These are phyloP conservation scores for Hymenoscyphus fraxineus DNA, from an alignment of 2,329 filamentous ascomycete species.

Conservation along the genomic window DNA sequence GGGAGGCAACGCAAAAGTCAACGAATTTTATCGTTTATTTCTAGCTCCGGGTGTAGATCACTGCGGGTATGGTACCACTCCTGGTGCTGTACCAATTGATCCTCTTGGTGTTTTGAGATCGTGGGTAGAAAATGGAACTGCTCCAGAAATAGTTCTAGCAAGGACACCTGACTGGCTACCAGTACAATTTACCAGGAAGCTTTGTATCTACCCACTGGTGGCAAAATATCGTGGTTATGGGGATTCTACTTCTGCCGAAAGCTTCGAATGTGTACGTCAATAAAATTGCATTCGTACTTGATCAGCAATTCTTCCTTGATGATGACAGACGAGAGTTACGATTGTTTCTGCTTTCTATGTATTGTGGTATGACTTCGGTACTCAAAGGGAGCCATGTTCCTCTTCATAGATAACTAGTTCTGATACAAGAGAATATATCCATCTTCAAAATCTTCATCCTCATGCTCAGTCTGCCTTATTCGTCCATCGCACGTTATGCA, in stretches of 20 bases:
- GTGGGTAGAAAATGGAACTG: slow-evolving; percentile 34
- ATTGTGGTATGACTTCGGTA: no score
- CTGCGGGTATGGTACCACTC: not conserved
- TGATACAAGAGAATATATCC: no score
- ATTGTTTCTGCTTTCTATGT: no score
- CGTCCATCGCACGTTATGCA: no score
- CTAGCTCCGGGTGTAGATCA: not conserved
- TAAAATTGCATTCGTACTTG: not conserved
- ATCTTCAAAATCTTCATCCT: no score
- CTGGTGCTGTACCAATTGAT: not conserved
- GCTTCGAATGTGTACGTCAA: not conserved
- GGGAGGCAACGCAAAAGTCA: not conserved
- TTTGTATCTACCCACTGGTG: not conserved
- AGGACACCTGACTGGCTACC: not conserved
- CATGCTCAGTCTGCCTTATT: no score
- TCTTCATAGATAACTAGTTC: no score
- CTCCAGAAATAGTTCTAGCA: slow-evolving; percentile 17
- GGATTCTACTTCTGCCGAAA: not conserved
- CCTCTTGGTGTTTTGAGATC: not conserved
- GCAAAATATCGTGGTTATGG: not conserved
- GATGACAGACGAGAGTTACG: no score
- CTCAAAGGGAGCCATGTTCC: no score
- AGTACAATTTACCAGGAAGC: not conserved
- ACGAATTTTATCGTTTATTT: slow-evolving; percentile 4
- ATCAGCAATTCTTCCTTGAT: no score